Evolutionary conservation across 495 filamentous ascomycete species (phyloP), one percentile per base, ranked within the genome.

Genomic region (Oidiodendron maius): DNA sequence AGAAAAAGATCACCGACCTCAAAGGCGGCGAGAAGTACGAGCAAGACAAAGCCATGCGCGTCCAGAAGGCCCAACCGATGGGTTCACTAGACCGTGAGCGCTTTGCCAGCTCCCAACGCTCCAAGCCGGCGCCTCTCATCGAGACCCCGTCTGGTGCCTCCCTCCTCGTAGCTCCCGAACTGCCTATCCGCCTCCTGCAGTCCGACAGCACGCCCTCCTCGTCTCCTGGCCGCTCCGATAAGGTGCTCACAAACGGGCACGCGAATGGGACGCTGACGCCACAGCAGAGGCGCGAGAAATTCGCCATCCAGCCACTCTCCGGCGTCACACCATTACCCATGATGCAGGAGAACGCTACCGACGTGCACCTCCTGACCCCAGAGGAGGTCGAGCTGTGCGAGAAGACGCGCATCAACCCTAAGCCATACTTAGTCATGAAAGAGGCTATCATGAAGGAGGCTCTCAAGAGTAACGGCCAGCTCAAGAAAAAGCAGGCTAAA

Each of bases 351-450:
- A 87, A 82, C 36, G 81, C 88, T 0, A 72, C 82, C 0, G 94
- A 96, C 54, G 61, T 89, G 15, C 93, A 97, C 55, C 76, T 99
- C 1, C 67, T 97, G n/a, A 86, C 84, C 0, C 73, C 78, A 4
- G 90, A 93, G 43, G 94, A 97, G 64, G 69, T 74, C 1, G 86
- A 96, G 58, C 67, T 99, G 3, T 97, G 94, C 67, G 82, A 83
- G 52, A 77, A 81, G 40, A 71, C 95, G 4, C 79, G 87, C 24
- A 64, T 97, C 26, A 82, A 88, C 64, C 94, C 93, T 1, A 97
- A 97, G 65, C 87, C 94, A 1, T 99, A 96, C 61, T 61, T 95
- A 26, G 86, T 87, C 55, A 90, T 99, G 64, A 97, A 97, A 65
- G 89, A 96, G 59, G 78, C 83, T 22, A 65, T 96, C 28, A 64